A percentile compares a stretch with the other conserved stretches of the same genome.
Conservation (phyloP, 2,329 filamentous ascomycete species). For the Talaromyces sp. region DNA sequence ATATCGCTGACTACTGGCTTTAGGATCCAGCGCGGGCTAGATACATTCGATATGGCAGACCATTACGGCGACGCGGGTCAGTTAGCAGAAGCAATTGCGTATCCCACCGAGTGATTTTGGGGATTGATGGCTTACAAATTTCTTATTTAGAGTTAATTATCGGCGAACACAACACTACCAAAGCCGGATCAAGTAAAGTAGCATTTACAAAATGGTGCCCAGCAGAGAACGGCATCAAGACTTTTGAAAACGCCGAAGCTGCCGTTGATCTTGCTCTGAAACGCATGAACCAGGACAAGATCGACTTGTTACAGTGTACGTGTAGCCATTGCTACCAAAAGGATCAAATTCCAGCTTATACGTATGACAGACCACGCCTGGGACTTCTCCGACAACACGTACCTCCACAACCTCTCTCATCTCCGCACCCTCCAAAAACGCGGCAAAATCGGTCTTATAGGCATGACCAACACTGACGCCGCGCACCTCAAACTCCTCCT, state of each 20-base stretch:
- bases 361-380: not conserved
- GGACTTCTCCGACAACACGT: not conserved
- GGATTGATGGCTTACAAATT: not conserved
- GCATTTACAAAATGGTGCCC: constrained; percentile 8
- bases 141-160: not conserved
- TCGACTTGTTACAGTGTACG: not conserved
- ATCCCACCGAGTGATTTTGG: not conserved
- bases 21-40: not conserved
- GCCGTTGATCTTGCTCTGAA: not conserved
- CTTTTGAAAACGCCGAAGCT: constrained; percentile 4
- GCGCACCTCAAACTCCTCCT: constrained; percentile 1
- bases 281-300: constrained; percentile 4
- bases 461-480: constrained; percentile 2
- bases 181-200: not conserved
- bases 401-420: not conserved
- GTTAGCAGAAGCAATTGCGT: not conserved
- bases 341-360: no score
- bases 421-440: not conserved
- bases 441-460: constrained; percentile 2
- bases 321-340: not conserved
- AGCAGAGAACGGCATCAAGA: constrained; percentile 3
- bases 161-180: not conserved
- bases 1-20: not conserved
- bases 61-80: not conserved
- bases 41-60: not conserved